phyloP scores from a whole-genome alignment of 768 basidiomycete genomes.

The Rhodotorula paludigena region DNA sequence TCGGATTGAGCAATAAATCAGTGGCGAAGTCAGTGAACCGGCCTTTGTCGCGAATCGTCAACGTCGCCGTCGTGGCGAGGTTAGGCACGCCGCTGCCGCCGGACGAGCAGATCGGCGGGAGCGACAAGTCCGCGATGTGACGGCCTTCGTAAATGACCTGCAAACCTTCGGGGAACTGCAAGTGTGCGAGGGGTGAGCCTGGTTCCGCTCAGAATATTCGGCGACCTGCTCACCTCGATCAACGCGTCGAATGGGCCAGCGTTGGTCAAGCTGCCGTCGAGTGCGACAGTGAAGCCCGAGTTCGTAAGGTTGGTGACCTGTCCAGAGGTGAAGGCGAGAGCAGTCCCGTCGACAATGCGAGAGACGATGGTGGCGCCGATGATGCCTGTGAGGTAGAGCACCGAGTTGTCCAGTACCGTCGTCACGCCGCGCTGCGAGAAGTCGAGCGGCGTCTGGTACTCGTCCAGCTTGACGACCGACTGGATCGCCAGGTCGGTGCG shows the following conservation, averaged over 20 bases:
- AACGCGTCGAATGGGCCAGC: conserved; percentile 63
- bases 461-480: conserved; percentile 60
- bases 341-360: conserved; percentile 56
- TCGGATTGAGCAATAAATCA: conserved; percentile 44
- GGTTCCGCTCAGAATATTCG: too few species aligned
- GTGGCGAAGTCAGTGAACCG: conserved; percentile 58
- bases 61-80: conserved; percentile 55
- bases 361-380: conserved; percentile 57
- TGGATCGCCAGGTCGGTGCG: conserved; percentile 55
- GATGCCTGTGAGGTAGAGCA: conserved; percentile 64
- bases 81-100: conserved; percentile 65
- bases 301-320: conserved; percentile 59
- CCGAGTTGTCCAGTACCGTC: conserved; percentile 60
- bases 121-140: conserved; percentile 60
- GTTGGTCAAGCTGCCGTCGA: conserved; percentile 45
- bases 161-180: conserved; percentile 58
- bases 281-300: conserved; percentile 60
- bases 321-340: conserved; percentile 57
- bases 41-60: conserved; percentile 57
- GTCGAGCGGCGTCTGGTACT: conserved; percentile 58
- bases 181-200: too few species aligned
- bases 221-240: conserved; percentile 48
- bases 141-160: conserved; percentile 62
- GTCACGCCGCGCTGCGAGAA: conserved; percentile 60
- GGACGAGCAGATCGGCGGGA: conserved; percentile 64